These are phyloP conservation scores for Lichtheimia corymbifera DNA, from an alignment of 371 early-diverging fungal species.

Conservation along the genomic window DNA sequence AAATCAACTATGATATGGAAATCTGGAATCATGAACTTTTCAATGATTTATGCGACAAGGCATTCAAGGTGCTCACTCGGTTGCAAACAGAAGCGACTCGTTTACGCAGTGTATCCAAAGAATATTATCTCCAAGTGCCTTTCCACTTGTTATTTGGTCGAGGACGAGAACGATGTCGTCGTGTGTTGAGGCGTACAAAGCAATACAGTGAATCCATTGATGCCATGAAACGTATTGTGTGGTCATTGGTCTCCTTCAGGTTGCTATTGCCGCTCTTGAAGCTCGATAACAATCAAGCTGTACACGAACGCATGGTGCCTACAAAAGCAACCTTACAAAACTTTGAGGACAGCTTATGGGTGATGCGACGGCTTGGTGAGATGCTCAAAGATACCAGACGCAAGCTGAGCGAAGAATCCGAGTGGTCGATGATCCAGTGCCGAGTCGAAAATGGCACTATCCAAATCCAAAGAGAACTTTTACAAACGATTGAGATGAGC, in stretches of 20 bases:
- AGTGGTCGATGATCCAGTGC: slow-evolving; percentile 15
- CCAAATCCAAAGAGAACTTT: slow-evolving; percentile 14
- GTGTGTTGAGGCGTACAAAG: slow-evolving; percentile 28
- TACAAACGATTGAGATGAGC: slow-evolving; percentile 10
- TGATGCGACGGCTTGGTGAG: slow-evolving; percentile 18
- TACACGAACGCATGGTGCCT: slow-evolving; percentile 9
- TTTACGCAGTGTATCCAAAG: slow-evolving; percentile 35
- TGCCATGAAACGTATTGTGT: slow-evolving; percentile 36
- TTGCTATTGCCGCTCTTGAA: slow-evolving; percentile 29
- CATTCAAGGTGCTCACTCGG: slow-evolving; percentile 22
- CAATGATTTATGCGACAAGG: slow-evolving; percentile 20
- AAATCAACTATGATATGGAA: slow-evolving; percentile 13
- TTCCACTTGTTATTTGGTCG: slow-evolving; percentile 25
- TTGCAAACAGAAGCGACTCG: slow-evolving; percentile 38
- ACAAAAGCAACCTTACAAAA: slow-evolving; percentile 16
- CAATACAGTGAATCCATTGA: slow-evolving; percentile 38
- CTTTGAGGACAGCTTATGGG: slow-evolving; percentile 17
- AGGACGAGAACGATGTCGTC: slow-evolving; percentile 20
- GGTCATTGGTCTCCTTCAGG: slow-evolving; percentile 39
- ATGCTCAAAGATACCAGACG: slow-evolving; percentile 19
- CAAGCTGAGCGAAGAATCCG: slow-evolving; percentile 14
- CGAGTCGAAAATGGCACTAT: slow-evolving; percentile 8
- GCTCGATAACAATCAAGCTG: neutral
- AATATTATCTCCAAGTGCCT: slow-evolving; percentile 25
- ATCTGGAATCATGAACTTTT: slow-evolving; percentile 17